Percentiles rank a stretch among this genome's conserved stretches.
Evolutionary conservation across 2,329 filamentous ascomycete species (phyloP).

Genomic region (Graphilbum ipis-grandicollis): DNA sequence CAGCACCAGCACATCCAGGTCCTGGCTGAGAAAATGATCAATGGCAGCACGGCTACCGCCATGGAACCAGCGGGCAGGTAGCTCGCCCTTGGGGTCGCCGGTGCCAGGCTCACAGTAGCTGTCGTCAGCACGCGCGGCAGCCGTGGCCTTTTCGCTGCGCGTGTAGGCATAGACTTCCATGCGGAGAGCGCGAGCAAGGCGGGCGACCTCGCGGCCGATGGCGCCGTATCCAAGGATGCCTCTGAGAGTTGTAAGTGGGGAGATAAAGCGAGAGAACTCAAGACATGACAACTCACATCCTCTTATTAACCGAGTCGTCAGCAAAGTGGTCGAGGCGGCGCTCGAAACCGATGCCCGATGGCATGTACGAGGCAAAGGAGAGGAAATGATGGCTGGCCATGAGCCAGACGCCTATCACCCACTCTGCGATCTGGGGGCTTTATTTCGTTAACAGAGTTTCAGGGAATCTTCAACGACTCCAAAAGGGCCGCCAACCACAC

Average conservation of each 20-base stretch:
- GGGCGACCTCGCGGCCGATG: constrained; percentile 25
- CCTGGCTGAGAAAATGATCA: constrained; percentile 22
- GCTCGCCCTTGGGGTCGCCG: constrained; percentile 22
- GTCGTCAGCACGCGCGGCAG: constrained; percentile 37
- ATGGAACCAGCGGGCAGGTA: constrained; percentile 24
- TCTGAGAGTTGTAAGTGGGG: constrained; percentile 8
- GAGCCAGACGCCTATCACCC: constrained; percentile 14
- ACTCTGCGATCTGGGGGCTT: constrained; percentile 17
- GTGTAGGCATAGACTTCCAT: constrained; percentile 55
- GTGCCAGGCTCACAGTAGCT: constrained; percentile 49
- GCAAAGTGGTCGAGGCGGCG: constrained; percentile 1
- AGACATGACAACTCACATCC: constrained; percentile 14
- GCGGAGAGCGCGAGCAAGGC: constrained; percentile 38
- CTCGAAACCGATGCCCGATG: constrained; percentile 7
- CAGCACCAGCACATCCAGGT: constrained; percentile 24
- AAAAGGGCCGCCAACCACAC: too few relatives aligned
- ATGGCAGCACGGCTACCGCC: constrained; percentile 16
- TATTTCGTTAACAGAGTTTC: neutral
- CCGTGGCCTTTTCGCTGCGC: constrained; percentile 29
- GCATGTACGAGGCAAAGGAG: constrained; percentile 2
- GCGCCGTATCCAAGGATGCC: constrained; percentile 26
- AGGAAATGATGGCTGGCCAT: constrained; percentile 11
- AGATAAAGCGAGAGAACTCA: neutral
- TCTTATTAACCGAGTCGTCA: constrained; percentile 16
- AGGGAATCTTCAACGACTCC: neutral